Percentiles rank a stretch among this genome's conserved stretches.
Conservation (phyloP, 2,329 filamentous ascomycete genomes). For the Myrmaecium sp. region DNA sequence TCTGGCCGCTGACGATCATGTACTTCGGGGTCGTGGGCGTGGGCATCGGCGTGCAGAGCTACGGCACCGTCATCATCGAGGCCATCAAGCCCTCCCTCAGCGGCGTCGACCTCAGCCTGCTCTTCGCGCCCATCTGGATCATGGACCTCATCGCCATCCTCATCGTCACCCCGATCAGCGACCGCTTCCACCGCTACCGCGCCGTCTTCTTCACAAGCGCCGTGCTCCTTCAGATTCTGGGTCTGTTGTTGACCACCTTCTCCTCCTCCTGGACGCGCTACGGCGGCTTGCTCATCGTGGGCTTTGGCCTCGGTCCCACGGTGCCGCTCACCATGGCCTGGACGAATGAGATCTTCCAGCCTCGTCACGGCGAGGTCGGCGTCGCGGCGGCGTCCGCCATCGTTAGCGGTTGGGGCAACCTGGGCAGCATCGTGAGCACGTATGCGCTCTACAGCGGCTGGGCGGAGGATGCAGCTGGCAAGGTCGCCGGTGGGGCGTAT, state of each 20-base stretch:
- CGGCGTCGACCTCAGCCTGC: conserved; percentile 58
- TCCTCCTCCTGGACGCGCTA: conserved; percentile 67
- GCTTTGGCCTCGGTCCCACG: conserved; percentile 78
- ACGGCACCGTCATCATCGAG: conserved; percentile 72
- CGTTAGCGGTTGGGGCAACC: conserved; percentile 73
- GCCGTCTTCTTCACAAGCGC: conserved; percentile 67
- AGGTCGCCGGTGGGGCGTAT: conserved; percentile 55
- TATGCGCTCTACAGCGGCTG: conserved; percentile 83
- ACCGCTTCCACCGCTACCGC: conserved; percentile 68
- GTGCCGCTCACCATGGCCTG: conserved; percentile 90
- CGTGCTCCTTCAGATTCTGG: conserved; percentile 62
- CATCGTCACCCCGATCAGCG: conserved; percentile 67
- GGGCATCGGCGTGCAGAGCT: conserved; percentile 77
- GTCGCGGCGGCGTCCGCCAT: conserved; percentile 74
- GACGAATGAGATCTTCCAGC: conserved; percentile 82
- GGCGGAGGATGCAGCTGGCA: conserved; percentile 53
- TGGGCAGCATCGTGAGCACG: conserved; percentile 73
- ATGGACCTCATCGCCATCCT: conserved; percentile 83
- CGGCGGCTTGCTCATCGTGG: conserved; percentile 74
- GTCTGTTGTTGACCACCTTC: conserved; percentile 64
- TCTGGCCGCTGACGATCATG: conserved; percentile 78
- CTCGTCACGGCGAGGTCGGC: conserved; percentile 75
- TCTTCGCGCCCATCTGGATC: conserved; percentile 87
- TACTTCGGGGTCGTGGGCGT: conserved; percentile 92
- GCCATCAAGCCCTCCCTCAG: conserved; percentile 59